A percentile compares a stretch with the other conserved stretches of the same genome.
Conservation (phyloP, 352 stramenopile species). For the Phytopythium cucurbitacearum region DNA sequence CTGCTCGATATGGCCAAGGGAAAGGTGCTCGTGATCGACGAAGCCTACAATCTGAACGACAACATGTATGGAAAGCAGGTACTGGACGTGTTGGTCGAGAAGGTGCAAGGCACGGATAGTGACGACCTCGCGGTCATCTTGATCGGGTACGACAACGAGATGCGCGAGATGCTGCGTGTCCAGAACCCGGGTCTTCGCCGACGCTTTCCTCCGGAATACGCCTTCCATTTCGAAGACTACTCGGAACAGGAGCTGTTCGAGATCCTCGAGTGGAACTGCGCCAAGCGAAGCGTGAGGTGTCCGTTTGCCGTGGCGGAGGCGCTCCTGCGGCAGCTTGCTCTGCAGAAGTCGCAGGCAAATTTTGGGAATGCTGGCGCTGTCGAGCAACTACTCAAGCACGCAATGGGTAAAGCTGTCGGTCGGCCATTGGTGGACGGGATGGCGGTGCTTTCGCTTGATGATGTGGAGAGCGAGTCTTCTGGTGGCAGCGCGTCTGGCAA, state of each 20-base stretch:
- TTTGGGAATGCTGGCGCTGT: conserved; percentile 91
- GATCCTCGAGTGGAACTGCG: conserved; percentile 56
- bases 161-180: conserved; percentile 88
- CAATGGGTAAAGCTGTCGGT: conserved; percentile 54
- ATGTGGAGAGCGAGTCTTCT: conserved; percentile 43
- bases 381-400: conserved; percentile 74
- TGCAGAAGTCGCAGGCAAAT: conserved; percentile 69
- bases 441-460: conserved; percentile 40
- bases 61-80: conserved; percentile 63
- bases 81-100: conserved; percentile 88
- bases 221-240: conserved; percentile 93
- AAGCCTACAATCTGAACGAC: conserved; percentile 90
- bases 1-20: conserved; percentile 81
- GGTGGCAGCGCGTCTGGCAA: conserved; percentile 4
- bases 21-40: conserved; percentile 93
- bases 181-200: conserved; percentile 87
- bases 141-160: conserved; percentile 87
- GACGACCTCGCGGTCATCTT: conserved; percentile 93
- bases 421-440: conserved; percentile 32
- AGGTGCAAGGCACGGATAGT: conserved; percentile 83
- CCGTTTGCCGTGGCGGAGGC: conserved; percentile 45
- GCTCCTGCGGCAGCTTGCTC: conserved; percentile 52
- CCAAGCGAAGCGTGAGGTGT: conserved; percentile 43
- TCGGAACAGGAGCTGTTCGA: conserved; percentile 77
- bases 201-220: conserved; percentile 85